Conservation (phyloP, 495 filamentous ascomycete genomes). For the Xylaria intraflava region DNA sequence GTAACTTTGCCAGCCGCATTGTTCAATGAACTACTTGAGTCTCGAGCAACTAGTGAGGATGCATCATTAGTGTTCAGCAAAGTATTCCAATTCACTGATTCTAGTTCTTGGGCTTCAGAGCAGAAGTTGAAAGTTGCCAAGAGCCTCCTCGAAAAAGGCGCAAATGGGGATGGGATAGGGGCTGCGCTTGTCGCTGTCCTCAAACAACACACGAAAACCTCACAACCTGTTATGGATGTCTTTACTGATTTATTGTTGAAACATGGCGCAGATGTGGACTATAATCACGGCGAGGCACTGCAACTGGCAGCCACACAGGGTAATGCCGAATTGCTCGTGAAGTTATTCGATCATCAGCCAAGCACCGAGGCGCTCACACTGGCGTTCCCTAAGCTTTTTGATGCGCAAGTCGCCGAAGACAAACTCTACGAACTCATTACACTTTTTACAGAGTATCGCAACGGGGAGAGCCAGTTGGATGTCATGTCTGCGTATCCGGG, state of each 20-base stretch:
- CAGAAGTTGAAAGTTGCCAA: conserved; percentile 32
- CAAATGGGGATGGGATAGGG: conserved; percentile 33
- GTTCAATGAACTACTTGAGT: conserved; percentile 32
- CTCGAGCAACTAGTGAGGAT: conserved; percentile 29
- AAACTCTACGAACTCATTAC: conserved; percentile 31
- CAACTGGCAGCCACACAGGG: conserved; percentile 36
- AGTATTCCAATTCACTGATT: conserved; percentile 27
- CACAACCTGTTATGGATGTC: conserved; percentile 25
- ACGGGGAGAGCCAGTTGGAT: conserved; percentile 37
- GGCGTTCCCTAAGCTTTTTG: conserved; percentile 40
- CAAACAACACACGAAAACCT: conserved; percentile 25
- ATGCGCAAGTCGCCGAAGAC: conserved; percentile 29
- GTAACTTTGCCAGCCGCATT: conserved; percentile 26
- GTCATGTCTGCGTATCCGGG: conserved; percentile 27
- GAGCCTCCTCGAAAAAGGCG: conserved; percentile 37
- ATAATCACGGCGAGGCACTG: conserved; percentile 34
- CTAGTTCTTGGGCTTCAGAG: conserved; percentile 32
- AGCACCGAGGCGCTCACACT: conserved; percentile 31
- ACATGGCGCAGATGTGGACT: conserved; percentile 33
- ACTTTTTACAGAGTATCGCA: conserved; percentile 36
- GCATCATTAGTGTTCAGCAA: conserved; percentile 33
- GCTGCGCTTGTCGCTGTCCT: conserved; percentile 32
- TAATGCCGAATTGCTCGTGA: conserved; percentile 32
- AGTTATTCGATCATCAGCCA: conserved; percentile 32
- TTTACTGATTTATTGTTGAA: conserved; percentile 33